Conservation (phyloP, 73 alveolate genomes). For the Paramecium primaurelia region DNA sequence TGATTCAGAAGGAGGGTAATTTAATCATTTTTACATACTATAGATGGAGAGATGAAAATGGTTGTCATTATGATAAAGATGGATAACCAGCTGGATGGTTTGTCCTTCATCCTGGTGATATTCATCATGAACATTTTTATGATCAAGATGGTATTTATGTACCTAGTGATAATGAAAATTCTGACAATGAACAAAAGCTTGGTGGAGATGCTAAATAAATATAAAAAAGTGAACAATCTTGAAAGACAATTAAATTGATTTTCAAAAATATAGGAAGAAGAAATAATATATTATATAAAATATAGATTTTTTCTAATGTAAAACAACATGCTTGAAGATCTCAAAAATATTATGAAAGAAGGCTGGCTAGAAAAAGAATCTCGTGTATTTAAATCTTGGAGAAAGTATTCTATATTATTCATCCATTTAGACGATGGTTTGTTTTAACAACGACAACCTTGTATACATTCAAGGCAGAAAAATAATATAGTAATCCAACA, state of each 20-base stretch:
- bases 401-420: constrained; percentile 66
- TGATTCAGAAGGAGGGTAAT: constrained; percentile 6
- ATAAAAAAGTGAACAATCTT: neutral
- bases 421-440: constrained; percentile 72
- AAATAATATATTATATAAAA: neutral
- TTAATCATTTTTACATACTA: neutral
- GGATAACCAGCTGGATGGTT: constrained; percentile 52
- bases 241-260: neutral
- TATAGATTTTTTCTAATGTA: neutral
- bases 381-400: constrained; percentile 82
- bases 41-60: constrained; percentile 39
- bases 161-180: neutral
- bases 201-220: neutral
- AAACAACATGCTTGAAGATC: constrained; percentile 41
- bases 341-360: constrained; percentile 76
- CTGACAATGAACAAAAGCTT: neutral
- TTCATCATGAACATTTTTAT: constrained; percentile 3
- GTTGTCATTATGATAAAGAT: constrained; percentile 40
- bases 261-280: neutral
- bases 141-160: constrained; percentile 26
- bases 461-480: constrained; percentile 75
- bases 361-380: constrained; percentile 88
- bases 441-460: constrained; percentile 75
- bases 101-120: constrained; percentile 33
- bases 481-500: constrained; percentile 78